These are phyloP conservation scores for Polyrhizophydium stewartii DNA, from an alignment of 371 early-diverging fungal species.

Conservation along the genomic window DNA sequence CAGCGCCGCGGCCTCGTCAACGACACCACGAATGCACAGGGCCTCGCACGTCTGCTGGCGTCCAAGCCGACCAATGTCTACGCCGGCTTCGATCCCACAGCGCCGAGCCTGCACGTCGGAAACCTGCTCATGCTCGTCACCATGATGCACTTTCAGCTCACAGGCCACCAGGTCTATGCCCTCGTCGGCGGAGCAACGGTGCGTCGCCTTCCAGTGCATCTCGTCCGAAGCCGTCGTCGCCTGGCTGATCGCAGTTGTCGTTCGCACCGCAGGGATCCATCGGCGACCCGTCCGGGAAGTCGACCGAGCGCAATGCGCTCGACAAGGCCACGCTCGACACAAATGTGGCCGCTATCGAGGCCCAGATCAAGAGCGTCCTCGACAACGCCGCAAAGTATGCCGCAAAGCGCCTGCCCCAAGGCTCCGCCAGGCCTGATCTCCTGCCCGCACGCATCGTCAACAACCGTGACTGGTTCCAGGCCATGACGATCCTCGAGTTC, in stretches of 20 bases:
- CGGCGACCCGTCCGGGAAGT: constrained; percentile 89
- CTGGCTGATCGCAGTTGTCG: too few species aligned
- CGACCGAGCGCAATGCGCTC: constrained; percentile 72
- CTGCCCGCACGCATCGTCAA: constrained; percentile 60
- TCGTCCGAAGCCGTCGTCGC: not conserved
- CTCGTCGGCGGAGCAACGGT: constrained; percentile 51
- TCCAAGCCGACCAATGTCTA: constrained; percentile 47
- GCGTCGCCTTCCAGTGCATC: not conserved
- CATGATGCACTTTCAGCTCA: constrained; percentile 76
- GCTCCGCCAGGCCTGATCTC: not conserved
- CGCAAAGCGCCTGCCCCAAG: constrained; percentile 27
- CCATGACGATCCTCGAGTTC: constrained; percentile 76
- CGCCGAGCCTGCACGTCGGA: constrained; percentile 84
- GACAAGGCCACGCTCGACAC: constrained; percentile 43
- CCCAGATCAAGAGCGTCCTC: constrained; percentile 70
- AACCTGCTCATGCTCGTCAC: constrained; percentile 84
- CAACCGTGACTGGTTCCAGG: constrained; percentile 77
- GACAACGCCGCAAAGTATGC: constrained; percentile 62
- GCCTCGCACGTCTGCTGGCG: constrained; percentile 2
- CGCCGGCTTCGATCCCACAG: constrained; percentile 95
- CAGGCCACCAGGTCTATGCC: constrained; percentile 80
- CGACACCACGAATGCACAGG: constrained; percentile 12
- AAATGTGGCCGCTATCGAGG: constrained; percentile 67
- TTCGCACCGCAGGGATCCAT: constrained; percentile 64
- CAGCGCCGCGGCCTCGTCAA: constrained; percentile 16